Evolutionary conservation across 1,284 basidiomycete species (phyloP).

Genomic region (Xerocomus nothofagi): DNA sequence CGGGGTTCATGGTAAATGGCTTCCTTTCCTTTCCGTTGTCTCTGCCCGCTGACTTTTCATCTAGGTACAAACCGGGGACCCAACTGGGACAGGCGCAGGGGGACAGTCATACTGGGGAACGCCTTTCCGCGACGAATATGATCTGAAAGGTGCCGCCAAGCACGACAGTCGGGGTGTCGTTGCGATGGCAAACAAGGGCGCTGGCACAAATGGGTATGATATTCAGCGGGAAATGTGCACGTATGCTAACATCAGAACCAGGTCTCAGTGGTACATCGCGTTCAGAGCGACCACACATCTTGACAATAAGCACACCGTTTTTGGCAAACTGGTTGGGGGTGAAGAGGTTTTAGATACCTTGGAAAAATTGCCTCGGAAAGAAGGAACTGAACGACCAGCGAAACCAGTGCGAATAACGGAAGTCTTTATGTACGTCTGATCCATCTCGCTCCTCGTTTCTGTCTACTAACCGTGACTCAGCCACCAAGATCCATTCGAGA

Average conservation of each 20-base stretch:
- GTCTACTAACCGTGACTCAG: constrained; percentile 36
- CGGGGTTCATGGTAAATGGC: constrained; percentile 87
- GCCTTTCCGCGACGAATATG: constrained; percentile 92
- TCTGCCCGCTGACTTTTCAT: background rate
- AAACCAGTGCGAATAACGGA: constrained; percentile 81
- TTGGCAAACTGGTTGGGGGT: constrained; percentile 94
- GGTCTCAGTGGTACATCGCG: constrained; percentile 90
- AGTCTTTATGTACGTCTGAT: constrained; percentile 63
- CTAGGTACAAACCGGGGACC: constrained; percentile 94
- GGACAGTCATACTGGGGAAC: constrained; percentile 95
- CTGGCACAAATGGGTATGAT: constrained; percentile 75
- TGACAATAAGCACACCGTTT: constrained; percentile 89
- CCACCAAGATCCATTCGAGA: constrained; percentile 85
- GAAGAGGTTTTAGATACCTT: constrained; percentile 86
- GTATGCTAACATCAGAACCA: constrained; percentile 30
- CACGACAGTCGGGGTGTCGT: constrained; percentile 81
- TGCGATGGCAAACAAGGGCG: constrained; percentile 92
- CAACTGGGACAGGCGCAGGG: constrained; percentile 92
- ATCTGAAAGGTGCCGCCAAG: constrained; percentile 80
- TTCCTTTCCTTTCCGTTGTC: background rate
- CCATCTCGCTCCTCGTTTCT: background rate
- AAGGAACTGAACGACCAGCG: constrained; percentile 82
- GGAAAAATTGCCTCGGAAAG: constrained; percentile 79
- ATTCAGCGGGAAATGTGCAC: background rate
- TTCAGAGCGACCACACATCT: constrained; percentile 82